Evolutionary conservation across 768 basidiomycete species (phyloP).

Genomic region (Amanita jacksonii): DNA sequence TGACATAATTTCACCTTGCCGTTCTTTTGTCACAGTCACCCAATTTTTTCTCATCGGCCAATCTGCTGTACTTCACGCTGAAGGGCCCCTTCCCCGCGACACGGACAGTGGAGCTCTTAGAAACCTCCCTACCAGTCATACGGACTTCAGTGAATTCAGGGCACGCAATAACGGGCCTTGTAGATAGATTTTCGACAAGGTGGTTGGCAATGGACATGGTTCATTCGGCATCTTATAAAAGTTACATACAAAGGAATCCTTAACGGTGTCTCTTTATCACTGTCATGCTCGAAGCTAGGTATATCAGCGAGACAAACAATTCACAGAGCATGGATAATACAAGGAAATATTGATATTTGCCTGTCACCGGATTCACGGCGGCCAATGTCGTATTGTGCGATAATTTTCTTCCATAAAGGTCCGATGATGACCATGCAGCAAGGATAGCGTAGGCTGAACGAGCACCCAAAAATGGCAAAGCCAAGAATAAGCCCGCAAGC

Average conservation of each 20-base stretch:
- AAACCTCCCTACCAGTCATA: constrained; percentile 37
- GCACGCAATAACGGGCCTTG: no score
- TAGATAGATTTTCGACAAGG: no score
- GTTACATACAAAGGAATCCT: background rate
- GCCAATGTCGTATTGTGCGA: constrained; percentile 35
- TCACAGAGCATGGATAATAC: constrained; percentile 55
- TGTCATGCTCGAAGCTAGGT: constrained; percentile 34
- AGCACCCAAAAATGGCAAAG: constrained; percentile 52
- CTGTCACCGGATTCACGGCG: constrained; percentile 47
- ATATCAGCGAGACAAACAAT: constrained; percentile 39
- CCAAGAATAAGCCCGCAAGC: constrained; percentile 40
- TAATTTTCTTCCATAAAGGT: constrained; percentile 27
- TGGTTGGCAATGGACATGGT: no score
- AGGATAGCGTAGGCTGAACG: constrained; percentile 50
- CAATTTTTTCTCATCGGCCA: constrained; percentile 63
- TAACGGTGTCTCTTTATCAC: background rate
- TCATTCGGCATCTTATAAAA: constrained; percentile 10
- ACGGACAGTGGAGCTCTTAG: constrained; percentile 43
- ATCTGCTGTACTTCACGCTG: no score
- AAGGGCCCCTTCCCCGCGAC: no score
- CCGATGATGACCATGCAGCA: constrained; percentile 46
- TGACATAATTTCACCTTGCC: constrained; percentile 1
- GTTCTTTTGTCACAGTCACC: constrained; percentile 23
- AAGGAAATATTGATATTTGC: constrained; percentile 50
- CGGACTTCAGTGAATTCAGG: no score